Percentiles rank a stretch among this genome's conserved stretches.
These are phyloP conservation scores for Cyberlindnera mrakii DNA, from an alignment of 805 yeast species.

Conservation along the genomic window DNA sequence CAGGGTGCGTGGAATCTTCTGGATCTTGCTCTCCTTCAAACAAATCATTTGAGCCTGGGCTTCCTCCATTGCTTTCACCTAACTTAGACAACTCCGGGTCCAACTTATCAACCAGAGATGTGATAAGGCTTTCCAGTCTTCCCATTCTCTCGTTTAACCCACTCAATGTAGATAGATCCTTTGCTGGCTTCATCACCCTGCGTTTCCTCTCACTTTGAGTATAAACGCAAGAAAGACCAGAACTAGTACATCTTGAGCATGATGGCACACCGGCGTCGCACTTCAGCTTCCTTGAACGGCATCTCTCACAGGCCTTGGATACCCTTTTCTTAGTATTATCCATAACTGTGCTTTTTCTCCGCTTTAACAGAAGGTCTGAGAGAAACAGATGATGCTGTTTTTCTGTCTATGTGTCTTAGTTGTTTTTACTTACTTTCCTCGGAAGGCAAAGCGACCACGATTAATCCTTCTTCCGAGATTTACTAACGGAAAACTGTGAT, in stretches of 20 bases:
- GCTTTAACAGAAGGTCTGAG: not conserved
- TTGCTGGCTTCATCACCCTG: not conserved
- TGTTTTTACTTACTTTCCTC: too few relatives aligned
- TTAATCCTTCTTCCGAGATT: too few relatives aligned
- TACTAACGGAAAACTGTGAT: too few relatives aligned
- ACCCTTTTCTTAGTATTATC: conserved; percentile 27
- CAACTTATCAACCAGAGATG: conserved; percentile 21
- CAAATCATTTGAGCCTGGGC: too few relatives aligned
- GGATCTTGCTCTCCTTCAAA: not conserved
- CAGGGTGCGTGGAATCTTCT: not conserved
- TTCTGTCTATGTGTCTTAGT: too few relatives aligned
- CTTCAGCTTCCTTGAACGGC: conserved; percentile 67
- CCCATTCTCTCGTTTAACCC: conserved; percentile 25
- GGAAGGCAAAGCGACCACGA: too few relatives aligned
- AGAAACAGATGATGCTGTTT: not conserved
- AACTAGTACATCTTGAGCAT: conserved; percentile 76
- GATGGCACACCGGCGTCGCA: conserved; percentile 72
- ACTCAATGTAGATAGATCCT: not conserved
- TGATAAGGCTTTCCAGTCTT: conserved; percentile 30
- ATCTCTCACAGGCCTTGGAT: conserved; percentile 40
- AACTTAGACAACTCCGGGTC: conserved; percentile 1
- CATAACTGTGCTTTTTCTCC: not conserved
- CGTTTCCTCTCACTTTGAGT: conserved; percentile 9
- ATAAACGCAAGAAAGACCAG: conserved; percentile 37
- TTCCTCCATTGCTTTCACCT: too few relatives aligned